A percentile compares a stretch with the other conserved stretches of the same genome.
phyloP scores from a whole-genome alignment of 805 yeast species.

The Lipomyces yamanashiensis region DNA sequence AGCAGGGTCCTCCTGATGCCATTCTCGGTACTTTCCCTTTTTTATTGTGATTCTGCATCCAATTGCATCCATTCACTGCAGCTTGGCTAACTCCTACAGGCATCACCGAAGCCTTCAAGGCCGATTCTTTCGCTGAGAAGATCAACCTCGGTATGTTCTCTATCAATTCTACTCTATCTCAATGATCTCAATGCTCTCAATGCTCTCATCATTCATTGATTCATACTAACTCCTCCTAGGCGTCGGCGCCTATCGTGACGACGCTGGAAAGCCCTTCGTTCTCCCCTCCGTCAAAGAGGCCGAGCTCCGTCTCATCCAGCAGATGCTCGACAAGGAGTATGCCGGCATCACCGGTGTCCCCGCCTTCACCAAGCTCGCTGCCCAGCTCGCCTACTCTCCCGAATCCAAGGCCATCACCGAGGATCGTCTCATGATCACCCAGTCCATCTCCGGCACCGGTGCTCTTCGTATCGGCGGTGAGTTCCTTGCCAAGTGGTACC shows the following conservation, averaged over 20 bases:
- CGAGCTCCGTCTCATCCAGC: slow-evolving; percentile 55
- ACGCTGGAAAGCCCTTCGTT: slow-evolving; percentile 84
- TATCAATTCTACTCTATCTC: background rate
- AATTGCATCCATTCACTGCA: too few relatives aligned
- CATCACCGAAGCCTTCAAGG: slow-evolving; percentile 71
- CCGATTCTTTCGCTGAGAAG: slow-evolving; percentile 57
- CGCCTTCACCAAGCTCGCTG: slow-evolving; percentile 67
- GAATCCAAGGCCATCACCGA: slow-evolving; percentile 62
- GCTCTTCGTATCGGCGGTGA: slow-evolving; percentile 85
- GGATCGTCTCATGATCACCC: slow-evolving; percentile 77
- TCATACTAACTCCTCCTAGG: slow-evolving; percentile 13
- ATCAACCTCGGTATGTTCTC: slow-evolving; percentile 56
- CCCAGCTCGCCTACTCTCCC: slow-evolving; percentile 70
- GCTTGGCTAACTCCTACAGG: slow-evolving; percentile 49
- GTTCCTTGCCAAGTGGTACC: slow-evolving; percentile 66
- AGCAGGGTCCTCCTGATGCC: slow-evolving; percentile 81
- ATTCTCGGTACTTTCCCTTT: slow-evolving; percentile 50
- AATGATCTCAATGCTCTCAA: background rate
- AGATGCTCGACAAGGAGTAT: slow-evolving; percentile 75
- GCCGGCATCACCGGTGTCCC: slow-evolving; percentile 83
- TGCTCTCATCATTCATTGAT: background rate
- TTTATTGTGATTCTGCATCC: background rate
- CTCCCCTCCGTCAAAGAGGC: slow-evolving; percentile 73
- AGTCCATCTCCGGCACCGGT: slow-evolving; percentile 95
- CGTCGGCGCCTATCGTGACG: slow-evolving; percentile 93